Evolutionary conservation across 1,284 basidiomycete species (phyloP).

Genomic region (Sanghuangporus sanghuang): DNA sequence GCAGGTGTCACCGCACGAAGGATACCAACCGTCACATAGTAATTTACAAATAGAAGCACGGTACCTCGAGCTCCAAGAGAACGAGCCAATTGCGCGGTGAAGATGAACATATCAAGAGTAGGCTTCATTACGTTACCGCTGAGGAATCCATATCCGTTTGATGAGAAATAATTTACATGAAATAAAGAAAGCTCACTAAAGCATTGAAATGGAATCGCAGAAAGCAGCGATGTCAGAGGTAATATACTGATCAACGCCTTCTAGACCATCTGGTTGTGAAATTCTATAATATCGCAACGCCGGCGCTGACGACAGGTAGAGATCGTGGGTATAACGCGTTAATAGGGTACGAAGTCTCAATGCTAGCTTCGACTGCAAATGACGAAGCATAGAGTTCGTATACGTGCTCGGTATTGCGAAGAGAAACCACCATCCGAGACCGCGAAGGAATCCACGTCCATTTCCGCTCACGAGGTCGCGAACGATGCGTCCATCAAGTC

Average conservation of each 20-base stretch:
- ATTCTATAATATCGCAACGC: conserved; percentile 69
- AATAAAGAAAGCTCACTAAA: conserved; percentile 63
- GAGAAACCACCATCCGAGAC: conserved; percentile 85
- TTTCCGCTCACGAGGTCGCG: conserved; percentile 87
- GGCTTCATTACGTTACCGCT: conserved; percentile 86
- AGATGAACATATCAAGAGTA: conserved; percentile 86
- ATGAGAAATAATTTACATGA: not conserved
- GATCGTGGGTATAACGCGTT: conserved; percentile 88
- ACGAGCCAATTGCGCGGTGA: conserved; percentile 87
- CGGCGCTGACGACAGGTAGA: conserved; percentile 78
- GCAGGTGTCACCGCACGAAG: conserved; percentile 87
- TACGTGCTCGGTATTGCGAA: conserved; percentile 92
- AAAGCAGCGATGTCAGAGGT: conserved; percentile 92
- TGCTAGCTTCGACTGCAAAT: conserved; percentile 87
- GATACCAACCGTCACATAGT: conserved; percentile 81
- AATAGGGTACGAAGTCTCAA: conserved; percentile 82
- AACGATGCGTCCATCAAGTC: conserved; percentile 88
- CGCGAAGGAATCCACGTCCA: conserved; percentile 78
- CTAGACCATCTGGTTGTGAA: conserved; percentile 49
- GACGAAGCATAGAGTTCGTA: conserved; percentile 94
- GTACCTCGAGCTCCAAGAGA: conserved; percentile 83
- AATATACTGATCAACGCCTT: conserved; percentile 87
- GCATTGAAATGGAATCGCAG: conserved; percentile 80
- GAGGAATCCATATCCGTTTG: not conserved
- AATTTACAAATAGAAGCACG: conserved; percentile 75